Percentiles rank a stretch among this genome's conserved stretches.
Evolutionary conservation across 2,329 filamentous ascomycete species (phyloP).

Genomic region (Fonsecaea nubica): DNA sequence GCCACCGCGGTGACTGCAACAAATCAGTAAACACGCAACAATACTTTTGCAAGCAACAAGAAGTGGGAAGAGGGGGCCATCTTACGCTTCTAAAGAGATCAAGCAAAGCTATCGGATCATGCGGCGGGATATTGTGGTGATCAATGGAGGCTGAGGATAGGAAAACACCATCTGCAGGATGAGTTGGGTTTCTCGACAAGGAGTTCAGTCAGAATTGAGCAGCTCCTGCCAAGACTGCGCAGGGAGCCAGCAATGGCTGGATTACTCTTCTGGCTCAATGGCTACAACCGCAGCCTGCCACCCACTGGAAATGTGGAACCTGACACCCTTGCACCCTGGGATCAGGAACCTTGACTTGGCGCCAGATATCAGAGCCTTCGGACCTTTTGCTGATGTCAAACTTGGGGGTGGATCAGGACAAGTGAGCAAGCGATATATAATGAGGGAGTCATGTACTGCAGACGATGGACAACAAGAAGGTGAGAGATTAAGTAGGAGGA

Average conservation of each 20-base stretch:
- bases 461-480: neutral
- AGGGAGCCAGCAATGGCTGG: slow-evolving; percentile 4
- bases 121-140: slow-evolving; percentile 15
- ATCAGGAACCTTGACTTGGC: neutral
- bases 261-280: slow-evolving; percentile 1
- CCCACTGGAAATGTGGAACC: slow-evolving; percentile 11
- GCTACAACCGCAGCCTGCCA: slow-evolving; percentile 19
- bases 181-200: slow-evolving; percentile 20
- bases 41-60: neutral
- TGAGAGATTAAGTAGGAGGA: too few species aligned
- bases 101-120: slow-evolving; percentile 20
- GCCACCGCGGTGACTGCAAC: slow-evolving; percentile 30
- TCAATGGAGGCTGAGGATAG: slow-evolving; percentile 17
- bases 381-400: neutral
- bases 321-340: neutral
- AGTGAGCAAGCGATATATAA: neutral
- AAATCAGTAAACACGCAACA: slow-evolving; percentile 17
- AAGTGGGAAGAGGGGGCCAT: neutral
- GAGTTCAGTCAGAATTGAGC: slow-evolving; percentile 14
- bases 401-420: neutral
- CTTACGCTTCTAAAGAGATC: slow-evolving; percentile 17
- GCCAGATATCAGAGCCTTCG: slow-evolving; percentile 1
- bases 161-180: slow-evolving; percentile 11
- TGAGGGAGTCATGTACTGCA: neutral
- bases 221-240: slow-evolving; percentile 22